A percentile compares a stretch with the other conserved stretches of the same genome.
Evolutionary conservation across 31 red algal genomes (phyloP).

Genomic region (Asparagopsis taxiformis): DNA sequence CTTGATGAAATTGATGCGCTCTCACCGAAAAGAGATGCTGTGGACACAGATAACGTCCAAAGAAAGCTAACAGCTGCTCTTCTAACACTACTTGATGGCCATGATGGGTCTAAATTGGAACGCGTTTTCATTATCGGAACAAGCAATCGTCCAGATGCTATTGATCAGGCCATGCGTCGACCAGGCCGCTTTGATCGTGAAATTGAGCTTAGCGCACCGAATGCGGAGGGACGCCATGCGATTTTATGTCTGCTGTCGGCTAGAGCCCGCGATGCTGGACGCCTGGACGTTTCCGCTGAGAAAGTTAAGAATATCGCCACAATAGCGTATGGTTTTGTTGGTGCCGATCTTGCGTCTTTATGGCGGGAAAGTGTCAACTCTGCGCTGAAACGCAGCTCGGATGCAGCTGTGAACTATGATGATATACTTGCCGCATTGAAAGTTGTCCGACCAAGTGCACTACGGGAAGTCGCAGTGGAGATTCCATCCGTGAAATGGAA

Average conservation of each 20-base stretch:
- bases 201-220: slow-evolving; percentile 66
- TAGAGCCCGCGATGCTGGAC: slow-evolving; percentile 4
- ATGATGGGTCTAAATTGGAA: slow-evolving; percentile 16
- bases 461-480: slow-evolving; percentile 64
- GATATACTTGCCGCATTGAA: slow-evolving; percentile 47
- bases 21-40: slow-evolving; percentile 57
- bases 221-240: slow-evolving; percentile 24
- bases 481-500: slow-evolving; percentile 63
- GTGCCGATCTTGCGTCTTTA: slow-evolving; percentile 69
- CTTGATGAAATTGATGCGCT: slow-evolving; percentile 96
- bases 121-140: slow-evolving; percentile 64
- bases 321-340: slow-evolving; percentile 77
- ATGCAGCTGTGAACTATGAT: background rate
- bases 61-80: slow-evolving; percentile 72
- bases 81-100: slow-evolving; percentile 33
- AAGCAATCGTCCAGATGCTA: slow-evolving; percentile 42
- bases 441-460: slow-evolving; percentile 52
- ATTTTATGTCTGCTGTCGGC: slow-evolving; percentile 43
- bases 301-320: slow-evolving; percentile 26
- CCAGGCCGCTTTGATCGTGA: slow-evolving; percentile 82
- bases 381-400: slow-evolving; percentile 14
- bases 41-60: slow-evolving; percentile 60
- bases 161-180: slow-evolving; percentile 81
- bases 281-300: slow-evolving; percentile 20
- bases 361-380: slow-evolving; percentile 63